These are phyloP conservation scores for Cucurbita maxima DNA, from an alignment of 306 rosid species.

Conservation along the genomic window DNA sequence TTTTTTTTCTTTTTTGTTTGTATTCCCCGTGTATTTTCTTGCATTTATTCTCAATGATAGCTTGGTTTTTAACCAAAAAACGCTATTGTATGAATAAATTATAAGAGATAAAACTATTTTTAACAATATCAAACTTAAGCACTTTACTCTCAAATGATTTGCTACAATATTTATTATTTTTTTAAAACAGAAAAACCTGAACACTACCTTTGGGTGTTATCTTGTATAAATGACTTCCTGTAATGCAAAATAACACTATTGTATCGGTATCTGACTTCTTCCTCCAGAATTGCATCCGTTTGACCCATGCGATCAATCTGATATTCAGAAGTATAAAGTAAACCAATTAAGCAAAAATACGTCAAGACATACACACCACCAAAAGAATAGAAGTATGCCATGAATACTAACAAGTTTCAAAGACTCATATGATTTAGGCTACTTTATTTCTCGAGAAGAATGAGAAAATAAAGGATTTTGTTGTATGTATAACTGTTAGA, in stretches of 20 bases:
- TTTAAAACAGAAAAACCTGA: background rate
- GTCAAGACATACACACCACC: background rate
- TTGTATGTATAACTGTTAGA: background rate
- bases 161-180: background rate
- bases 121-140: background rate
- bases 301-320: slow-evolving; percentile 82
- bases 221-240: slow-evolving; percentile 79
- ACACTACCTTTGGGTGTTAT: slow-evolving; percentile 70
- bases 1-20: no score
- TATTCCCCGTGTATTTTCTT: no score
- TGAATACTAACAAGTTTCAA: background rate
- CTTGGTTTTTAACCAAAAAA: no score
- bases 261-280: slow-evolving; percentile 75
- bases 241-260: slow-evolving; percentile 58
- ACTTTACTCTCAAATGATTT: background rate
- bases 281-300: slow-evolving; percentile 55
- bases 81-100: background rate
- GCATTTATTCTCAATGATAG: no score
- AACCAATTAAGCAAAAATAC: slow-evolving; percentile 1
- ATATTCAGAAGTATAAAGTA: slow-evolving; percentile 6
- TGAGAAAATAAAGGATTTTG: background rate
- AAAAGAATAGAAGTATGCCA: background rate
- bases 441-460: background rate
- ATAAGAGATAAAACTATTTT: background rate
- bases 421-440: background rate